Percentiles rank a stretch among this genome's conserved stretches.
phyloP scores from a whole-genome alignment of 495 filamentous ascomycete species.

The Sabuloglossum arenarium region DNA sequence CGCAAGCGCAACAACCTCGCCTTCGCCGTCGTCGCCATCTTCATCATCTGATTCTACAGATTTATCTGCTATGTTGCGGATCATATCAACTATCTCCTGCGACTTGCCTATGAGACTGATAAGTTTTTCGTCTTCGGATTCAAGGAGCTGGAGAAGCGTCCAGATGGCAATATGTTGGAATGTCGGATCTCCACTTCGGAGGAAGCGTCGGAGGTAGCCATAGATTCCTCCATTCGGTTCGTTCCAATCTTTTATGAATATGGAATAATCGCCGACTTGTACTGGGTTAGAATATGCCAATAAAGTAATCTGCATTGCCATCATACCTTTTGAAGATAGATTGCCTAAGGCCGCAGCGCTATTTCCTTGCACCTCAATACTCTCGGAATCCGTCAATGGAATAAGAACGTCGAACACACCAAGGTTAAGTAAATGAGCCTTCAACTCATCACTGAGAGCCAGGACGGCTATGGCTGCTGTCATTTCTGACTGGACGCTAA shows the following conservation, averaged over 20 bases:
- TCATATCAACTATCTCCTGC: conserved; percentile 74
- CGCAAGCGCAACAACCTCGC: conserved; percentile 81
- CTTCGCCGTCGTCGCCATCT: conserved; percentile 64
- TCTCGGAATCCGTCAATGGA: conserved; percentile 81
- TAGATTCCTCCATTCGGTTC: conserved; percentile 88
- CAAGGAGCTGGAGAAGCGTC: conserved; percentile 86
- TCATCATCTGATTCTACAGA: conserved; percentile 83
- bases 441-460: conserved; percentile 87
- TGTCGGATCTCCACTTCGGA: conserved; percentile 83
- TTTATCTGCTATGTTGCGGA: conserved; percentile 72
- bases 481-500: conserved; percentile 97
- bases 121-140: conserved; percentile 76
- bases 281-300: neutral
- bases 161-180: conserved; percentile 99
- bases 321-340: conserved; percentile 88
- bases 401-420: conserved; percentile 96
- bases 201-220: conserved; percentile 80
- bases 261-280: conserved; percentile 83
- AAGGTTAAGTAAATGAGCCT: conserved; percentile 71
- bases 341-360: conserved; percentile 92
- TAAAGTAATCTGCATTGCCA: conserved; percentile 7
- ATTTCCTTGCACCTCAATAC: conserved; percentile 95
- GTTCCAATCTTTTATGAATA: conserved; percentile 85
- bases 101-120: conserved; percentile 71
- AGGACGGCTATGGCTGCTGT: conserved; percentile 97